These are phyloP conservation scores for Trichaptum fuscoviolaceum DNA, from an alignment of 768 basidiomycete genomes.

Conservation along the genomic window DNA sequence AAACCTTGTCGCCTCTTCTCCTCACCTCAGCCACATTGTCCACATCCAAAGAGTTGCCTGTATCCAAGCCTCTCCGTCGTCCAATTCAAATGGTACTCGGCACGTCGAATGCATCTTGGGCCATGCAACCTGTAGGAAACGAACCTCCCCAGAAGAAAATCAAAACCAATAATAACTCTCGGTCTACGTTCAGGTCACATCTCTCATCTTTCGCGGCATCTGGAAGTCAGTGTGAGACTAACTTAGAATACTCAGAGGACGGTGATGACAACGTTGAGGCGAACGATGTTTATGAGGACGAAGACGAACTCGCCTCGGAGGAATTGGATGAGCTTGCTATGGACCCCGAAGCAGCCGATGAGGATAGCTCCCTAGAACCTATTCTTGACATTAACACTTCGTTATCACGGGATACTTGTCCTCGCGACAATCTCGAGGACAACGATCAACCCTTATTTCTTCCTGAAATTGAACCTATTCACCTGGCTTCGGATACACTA, in stretches of 20 bases:
- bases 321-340: conserved; percentile 16
- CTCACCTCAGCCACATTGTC: neutral
- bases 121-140: conserved; percentile 16
- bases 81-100: conserved; percentile 41
- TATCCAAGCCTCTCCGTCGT: conserved; percentile 8
- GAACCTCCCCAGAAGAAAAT: conserved; percentile 34
- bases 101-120: conserved; percentile 51
- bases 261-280: conserved; percentile 19
- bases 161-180: conserved; percentile 13
- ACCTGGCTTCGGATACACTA: neutral
- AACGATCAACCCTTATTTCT: neutral
- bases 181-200: conserved; percentile 37
- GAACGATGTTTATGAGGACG: conserved; percentile 14
- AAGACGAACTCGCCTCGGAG: conserved; percentile 18
- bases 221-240: conserved; percentile 32
- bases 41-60: neutral
- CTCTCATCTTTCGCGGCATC: conserved; percentile 50
- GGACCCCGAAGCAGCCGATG: conserved; percentile 21
- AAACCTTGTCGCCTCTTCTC: neutral
- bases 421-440: neutral
- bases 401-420: neutral
- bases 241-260: conserved; percentile 16
- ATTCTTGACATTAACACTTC: neutral
- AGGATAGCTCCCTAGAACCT: conserved; percentile 7
- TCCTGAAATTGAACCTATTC: neutral